Conservation (phyloP, 148 eudicot genomes). For the Vaccinium corymbosum region DNA sequence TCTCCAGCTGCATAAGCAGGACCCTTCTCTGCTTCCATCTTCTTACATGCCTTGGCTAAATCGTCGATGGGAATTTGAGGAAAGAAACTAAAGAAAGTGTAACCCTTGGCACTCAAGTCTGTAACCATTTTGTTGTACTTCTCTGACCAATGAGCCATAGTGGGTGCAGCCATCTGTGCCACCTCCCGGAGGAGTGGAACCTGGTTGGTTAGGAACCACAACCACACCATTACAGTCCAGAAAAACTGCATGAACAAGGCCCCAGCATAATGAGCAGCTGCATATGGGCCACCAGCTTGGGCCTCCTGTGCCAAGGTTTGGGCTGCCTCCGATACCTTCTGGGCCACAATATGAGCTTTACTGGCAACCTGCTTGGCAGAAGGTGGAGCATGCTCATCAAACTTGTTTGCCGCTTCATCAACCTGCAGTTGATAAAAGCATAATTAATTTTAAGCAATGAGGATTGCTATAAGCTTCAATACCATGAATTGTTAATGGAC, state of each 20-base stretch:
- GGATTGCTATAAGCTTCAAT: background rate
- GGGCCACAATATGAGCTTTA: conserved; percentile 20
- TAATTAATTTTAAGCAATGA: background rate
- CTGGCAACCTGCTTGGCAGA: conserved; percentile 37
- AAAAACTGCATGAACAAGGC: conserved; percentile 27
- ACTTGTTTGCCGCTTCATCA: conserved; percentile 39
- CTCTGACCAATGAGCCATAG: conserved; percentile 43
- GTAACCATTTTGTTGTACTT: conserved; percentile 41
- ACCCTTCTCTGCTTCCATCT: conserved; percentile 29
- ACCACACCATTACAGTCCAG: conserved; percentile 24
- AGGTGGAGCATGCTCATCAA: conserved; percentile 53
- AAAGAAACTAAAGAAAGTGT: conserved; percentile 29
- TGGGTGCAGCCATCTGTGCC: conserved; percentile 43
- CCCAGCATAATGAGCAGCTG: conserved; percentile 37
- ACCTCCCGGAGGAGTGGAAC: conserved; percentile 34
- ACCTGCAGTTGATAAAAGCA: conserved; percentile 30
- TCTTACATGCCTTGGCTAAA: conserved; percentile 50
- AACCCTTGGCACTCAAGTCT: conserved; percentile 37
- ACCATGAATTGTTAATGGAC: background rate
- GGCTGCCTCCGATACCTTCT: conserved; percentile 27
- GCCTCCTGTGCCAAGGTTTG: conserved; percentile 36
- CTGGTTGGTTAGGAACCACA: conserved; percentile 41
- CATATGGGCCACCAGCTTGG: conserved; percentile 39
- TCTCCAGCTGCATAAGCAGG: conserved; percentile 12
- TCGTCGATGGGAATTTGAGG: conserved; percentile 55